Evolutionary conservation across 208 protist genomes (phyloP), one percentile per base, ranked within the genome.

Genomic region (Strigomonas galati): DNA sequence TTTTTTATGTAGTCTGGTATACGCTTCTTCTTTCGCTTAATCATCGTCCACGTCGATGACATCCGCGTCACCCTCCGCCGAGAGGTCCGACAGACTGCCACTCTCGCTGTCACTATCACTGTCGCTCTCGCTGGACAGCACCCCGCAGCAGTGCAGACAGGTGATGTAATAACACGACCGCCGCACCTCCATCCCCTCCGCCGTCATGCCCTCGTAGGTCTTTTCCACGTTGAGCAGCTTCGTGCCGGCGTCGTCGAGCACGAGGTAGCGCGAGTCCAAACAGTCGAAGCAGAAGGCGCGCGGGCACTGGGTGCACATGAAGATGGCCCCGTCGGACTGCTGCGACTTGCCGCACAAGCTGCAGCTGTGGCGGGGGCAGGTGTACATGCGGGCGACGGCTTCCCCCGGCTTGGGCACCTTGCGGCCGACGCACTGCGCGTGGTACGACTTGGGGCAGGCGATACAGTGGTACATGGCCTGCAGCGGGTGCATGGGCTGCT

Each of bases 221-320:
- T 65, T 37, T 17, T 71, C 62, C 37, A 96, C 82, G 71, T 92
- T 79, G 31, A 85, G 66, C 60, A 96, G 79, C 37, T 69, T 52
- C 3, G 69, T 61, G 28, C 85, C 79, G 9, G 48, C 69, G 7
- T 81, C 78, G 61, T 86, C 79, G 54, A 96, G 82, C 28, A 78
- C 84, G 37, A 94, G 72, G 65, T 93, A 93, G 10, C 81, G 76
- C 28, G 82, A 68, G 53, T 92, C 82, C 0, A 96, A 72, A 65
- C 90, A 96, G 71, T 93, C 90, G 67, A 93, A 92, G 78, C 90
- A 96, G 74, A 86, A 91, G 7, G 90, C 74, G 4, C 79, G 66
- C 7, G 87, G 82, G 69, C 90, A 96, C 56, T 71, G 69, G 23
- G 65, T 74, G 65, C 90, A 96, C 85, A 93, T 82, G 59, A 96